These are phyloP conservation scores for Coniochaeta sp. DNA, from an alignment of 2,329 filamentous ascomycete genomes.

Conservation along the genomic window DNA sequence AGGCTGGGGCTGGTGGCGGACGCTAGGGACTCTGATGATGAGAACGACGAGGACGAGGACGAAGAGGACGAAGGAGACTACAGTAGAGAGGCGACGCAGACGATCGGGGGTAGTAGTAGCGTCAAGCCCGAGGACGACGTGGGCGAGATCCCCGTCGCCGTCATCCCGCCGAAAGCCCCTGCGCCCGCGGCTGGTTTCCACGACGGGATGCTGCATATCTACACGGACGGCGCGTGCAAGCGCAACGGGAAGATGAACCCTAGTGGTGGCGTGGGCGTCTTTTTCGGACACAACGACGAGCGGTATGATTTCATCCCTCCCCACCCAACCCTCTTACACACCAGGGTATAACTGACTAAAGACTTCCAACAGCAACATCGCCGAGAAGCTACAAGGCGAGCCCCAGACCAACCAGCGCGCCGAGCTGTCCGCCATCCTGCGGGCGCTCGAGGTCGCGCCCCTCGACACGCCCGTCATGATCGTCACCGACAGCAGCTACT, in stretches of 20 bases:
- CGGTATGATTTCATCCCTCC: slow-evolving; percentile 31
- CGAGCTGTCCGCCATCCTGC: slow-evolving; percentile 82
- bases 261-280: slow-evolving; percentile 56
- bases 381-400: slow-evolving; percentile 66
- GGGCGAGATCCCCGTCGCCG: slow-evolving; percentile 16
- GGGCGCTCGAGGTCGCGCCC: slow-evolving; percentile 72
- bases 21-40: slow-evolving; percentile 16
- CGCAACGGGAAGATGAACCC: slow-evolving; percentile 51
- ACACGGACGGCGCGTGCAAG: slow-evolving; percentile 57
- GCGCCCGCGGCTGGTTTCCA: slow-evolving; percentile 2
- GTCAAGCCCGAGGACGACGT: slow-evolving; percentile 22
- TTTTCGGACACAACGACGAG: slow-evolving; percentile 48
- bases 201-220: slow-evolving; percentile 36
- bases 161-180: slow-evolving; percentile 5
- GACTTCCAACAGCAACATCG: slow-evolving; percentile 46
- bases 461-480: slow-evolving; percentile 65
- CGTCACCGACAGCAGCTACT: slow-evolving; percentile 82
- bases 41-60: slow-evolving; percentile 32
- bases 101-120: neutral
- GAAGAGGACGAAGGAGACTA: slow-evolving; percentile 33
- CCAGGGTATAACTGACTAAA: slow-evolving; percentile 10
- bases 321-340: neutral
- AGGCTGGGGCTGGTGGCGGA: slow-evolving; percentile 19
- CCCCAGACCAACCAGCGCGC: slow-evolving; percentile 92
- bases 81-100: slow-evolving; percentile 18